Base-by-base conservation (phyloP, 2,329 filamentous ascomycete genomes). In the Hypoxylon sp. region DNA sequence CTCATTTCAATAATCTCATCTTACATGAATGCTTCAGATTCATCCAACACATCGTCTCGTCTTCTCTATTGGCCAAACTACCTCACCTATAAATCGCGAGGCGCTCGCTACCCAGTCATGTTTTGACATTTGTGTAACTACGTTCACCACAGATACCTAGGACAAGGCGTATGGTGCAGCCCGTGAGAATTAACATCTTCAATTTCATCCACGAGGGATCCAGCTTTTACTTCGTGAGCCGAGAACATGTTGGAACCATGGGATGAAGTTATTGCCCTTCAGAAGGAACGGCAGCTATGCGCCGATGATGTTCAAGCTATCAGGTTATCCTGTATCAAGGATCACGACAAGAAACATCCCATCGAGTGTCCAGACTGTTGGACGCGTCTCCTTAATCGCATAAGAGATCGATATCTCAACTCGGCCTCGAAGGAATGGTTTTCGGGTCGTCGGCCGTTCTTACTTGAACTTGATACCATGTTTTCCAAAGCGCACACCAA, bases 361-460 rank as follows among this genome's bases (percentile, higher is more conserved):
- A 57, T 71, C 5, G 72, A 79, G 32, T 83, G 79, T 60, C 60
- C 72, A 7, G 68, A 72, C 16, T 83, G 80, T 63, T 80, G 77
- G 67, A 66, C 66, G 13, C 71, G 75, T 44, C 66, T 80, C 3
- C 62, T 83, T 30, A 74, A 78, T 23, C 70, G 71, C 23, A 71
- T 83, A 63, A 64, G 71, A 45, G 65, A 69, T 41, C 71, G 72
- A 29, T 78, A 75, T 53, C 60, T 72, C 11, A 65, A 69, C 29
- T 62, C 66, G 5, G 58, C 66, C 8, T 64, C 65, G 11, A 63
- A 69, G 60, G 78, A 81, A 62, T 84, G 81, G 81, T 82, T 83
- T 63, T 71, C 75, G 2, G 72, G 74, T 34, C 70, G 79, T 21
- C 70, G 70, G 20, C 69, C 69, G 5, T 82, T 84, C 51, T 67